These are phyloP conservation scores for Paecilomyces formosus DNA, from an alignment of 2,329 filamentous ascomycete genomes.

Conservation along the genomic window DNA sequence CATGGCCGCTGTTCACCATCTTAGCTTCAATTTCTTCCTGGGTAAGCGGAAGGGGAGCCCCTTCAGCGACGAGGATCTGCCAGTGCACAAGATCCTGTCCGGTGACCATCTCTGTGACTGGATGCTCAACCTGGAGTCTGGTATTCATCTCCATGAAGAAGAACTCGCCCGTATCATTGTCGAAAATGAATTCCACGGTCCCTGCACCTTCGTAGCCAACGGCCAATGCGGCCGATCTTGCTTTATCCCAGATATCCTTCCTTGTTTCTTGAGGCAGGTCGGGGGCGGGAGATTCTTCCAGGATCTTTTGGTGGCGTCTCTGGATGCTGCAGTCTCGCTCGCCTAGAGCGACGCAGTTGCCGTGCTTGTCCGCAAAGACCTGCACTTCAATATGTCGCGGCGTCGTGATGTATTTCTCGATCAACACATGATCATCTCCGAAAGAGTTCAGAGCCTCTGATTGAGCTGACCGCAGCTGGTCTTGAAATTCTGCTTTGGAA, in stretches of 20 bases:
- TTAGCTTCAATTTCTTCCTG: slow-evolving; percentile 59
- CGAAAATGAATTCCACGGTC: slow-evolving; percentile 63
- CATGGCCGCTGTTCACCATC: slow-evolving; percentile 71
- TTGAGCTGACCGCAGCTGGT: slow-evolving; percentile 56
- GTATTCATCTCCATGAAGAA: slow-evolving; percentile 72
- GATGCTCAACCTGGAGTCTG: slow-evolving; percentile 90
- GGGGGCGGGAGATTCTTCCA: slow-evolving; percentile 60
- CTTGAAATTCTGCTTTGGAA: slow-evolving; percentile 50
- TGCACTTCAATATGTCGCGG: slow-evolving; percentile 62
- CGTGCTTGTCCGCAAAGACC: slow-evolving; percentile 59
- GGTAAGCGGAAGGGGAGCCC: slow-evolving; percentile 57
- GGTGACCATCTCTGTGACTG: slow-evolving; percentile 77
- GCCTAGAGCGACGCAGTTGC: slow-evolving; percentile 57
- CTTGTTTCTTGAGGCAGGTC: slow-evolving; percentile 52
- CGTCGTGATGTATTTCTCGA: slow-evolving; percentile 62
- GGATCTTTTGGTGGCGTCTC: slow-evolving; percentile 57
- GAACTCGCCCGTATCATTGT: slow-evolving; percentile 58
- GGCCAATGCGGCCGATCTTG: slow-evolving; percentile 54
- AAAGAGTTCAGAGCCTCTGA: slow-evolving; percentile 58
- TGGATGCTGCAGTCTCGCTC: slow-evolving; percentile 62
- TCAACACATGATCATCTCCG: slow-evolving; percentile 58
- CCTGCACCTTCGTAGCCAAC: slow-evolving; percentile 60
- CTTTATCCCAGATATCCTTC: slow-evolving; percentile 60
- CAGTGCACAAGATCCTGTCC: slow-evolving; percentile 80
- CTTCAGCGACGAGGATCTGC: slow-evolving; percentile 83